Evolutionary conservation across 2,329 filamentous ascomycete genomes (phyloP).

Genomic region (Didymella glomerata): DNA sequence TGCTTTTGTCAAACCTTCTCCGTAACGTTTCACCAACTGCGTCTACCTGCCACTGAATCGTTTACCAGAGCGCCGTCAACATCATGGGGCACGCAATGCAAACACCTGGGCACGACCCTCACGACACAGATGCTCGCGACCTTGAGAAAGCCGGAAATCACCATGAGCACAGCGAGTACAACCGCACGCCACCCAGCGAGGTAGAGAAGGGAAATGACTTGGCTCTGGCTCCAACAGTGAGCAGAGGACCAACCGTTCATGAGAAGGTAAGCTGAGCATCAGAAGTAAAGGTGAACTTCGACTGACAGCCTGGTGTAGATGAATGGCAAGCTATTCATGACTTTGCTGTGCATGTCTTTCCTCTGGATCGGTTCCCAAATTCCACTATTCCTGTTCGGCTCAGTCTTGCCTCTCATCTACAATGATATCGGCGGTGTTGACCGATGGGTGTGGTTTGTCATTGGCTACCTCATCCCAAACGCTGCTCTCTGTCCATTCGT

Average conservation of each 20-base stretch:
- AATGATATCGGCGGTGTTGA: conserved; percentile 67
- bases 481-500: conserved; percentile 70
- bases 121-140: conserved; percentile 13
- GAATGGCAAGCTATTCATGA: conserved; percentile 60
- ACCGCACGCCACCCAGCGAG: conserved; percentile 31
- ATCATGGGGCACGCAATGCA: conserved; percentile 22
- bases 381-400: conserved; percentile 60
- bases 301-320: conserved; percentile 22
- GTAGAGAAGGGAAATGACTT: conserved; percentile 29
- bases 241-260: conserved; percentile 34
- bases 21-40: conserved; percentile 14
- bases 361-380: conserved; percentile 69
- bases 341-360: conserved; percentile 66
- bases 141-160: conserved; percentile 8
- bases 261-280: conserved; percentile 28
- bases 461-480: conserved; percentile 63
- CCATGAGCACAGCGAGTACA: conserved; percentile 23
- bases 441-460: conserved; percentile 65
- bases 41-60: not conserved
- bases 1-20: conserved; percentile 12
- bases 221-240: conserved; percentile 19
- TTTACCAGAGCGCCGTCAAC: not conserved
- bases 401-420: conserved; percentile 62
- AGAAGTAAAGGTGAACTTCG: not conserved
- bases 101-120: conserved; percentile 19